phyloP scores from a whole-genome alignment of 2,329 filamentous ascomycete genomes.

The Fusarium solani-melongenae region DNA sequence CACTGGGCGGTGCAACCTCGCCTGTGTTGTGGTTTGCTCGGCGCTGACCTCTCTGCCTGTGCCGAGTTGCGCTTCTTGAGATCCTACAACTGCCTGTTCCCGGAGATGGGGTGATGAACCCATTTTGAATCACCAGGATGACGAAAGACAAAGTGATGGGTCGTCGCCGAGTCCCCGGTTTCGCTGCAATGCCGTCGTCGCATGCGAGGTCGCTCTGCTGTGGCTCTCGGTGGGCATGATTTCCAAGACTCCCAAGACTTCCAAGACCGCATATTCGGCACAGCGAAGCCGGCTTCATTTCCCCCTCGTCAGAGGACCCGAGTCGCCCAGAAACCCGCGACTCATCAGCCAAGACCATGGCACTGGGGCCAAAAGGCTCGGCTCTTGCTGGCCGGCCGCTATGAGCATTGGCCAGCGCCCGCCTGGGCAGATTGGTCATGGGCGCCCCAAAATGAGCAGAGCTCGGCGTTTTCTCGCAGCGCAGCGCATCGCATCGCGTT shows the following conservation, averaged over 20 bases:
- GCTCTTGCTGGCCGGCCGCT: conserved; percentile 24
- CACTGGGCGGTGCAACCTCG: conserved; percentile 34
- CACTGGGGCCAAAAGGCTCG: conserved; percentile 36
- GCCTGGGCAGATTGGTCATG: conserved; percentile 30
- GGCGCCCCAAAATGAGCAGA: conserved; percentile 10
- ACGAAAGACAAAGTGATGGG: background rate
- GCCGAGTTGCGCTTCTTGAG: conserved; percentile 8
- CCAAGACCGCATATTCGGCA: conserved; percentile 44
- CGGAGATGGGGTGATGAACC: background rate
- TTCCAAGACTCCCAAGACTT: conserved; percentile 36
- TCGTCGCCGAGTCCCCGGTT: conserved; percentile 3
- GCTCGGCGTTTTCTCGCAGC: background rate
- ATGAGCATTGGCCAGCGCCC: conserved; percentile 32
- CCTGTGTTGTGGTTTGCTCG: conserved; percentile 23
- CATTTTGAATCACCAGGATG: background rate
- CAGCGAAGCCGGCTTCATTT: conserved; percentile 41
- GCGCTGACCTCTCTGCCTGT: conserved; percentile 7
- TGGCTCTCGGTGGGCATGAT: conserved; percentile 24
- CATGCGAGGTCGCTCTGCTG: conserved; percentile 4
- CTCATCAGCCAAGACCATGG: conserved; percentile 43
- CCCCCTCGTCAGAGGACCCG: conserved; percentile 27
- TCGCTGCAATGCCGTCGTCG: conserved; percentile 1
- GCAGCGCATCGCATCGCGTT: background rate
- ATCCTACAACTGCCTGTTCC: background rate
- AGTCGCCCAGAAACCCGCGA: conserved; percentile 35